phyloP scores from a whole-genome alignment of 208 protist genomes.

The Herpetomonas tarakana region DNA sequence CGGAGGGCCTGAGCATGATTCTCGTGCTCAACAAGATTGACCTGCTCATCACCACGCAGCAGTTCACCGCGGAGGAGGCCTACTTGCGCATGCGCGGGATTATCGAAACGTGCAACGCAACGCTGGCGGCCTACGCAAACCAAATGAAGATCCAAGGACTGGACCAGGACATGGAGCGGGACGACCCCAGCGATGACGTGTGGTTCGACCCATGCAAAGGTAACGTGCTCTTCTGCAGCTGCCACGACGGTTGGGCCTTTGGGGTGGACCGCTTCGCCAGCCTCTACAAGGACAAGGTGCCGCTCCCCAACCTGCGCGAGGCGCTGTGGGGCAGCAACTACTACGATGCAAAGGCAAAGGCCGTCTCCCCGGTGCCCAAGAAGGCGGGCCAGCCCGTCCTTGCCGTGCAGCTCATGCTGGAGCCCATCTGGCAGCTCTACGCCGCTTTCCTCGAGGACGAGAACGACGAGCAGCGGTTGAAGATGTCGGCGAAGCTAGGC shows the following conservation, averaged over 20 bases:
- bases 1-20: slow-evolving; percentile 93
- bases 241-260: slow-evolving; percentile 93
- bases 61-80: slow-evolving; percentile 87
- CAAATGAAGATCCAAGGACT: slow-evolving; percentile 78
- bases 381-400: slow-evolving; percentile 86
- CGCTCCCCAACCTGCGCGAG: slow-evolving; percentile 60
- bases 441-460: slow-evolving; percentile 60
- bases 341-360: slow-evolving; percentile 94
- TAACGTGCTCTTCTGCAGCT: slow-evolving; percentile 98
- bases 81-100: slow-evolving; percentile 93
- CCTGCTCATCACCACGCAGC: slow-evolving; percentile 92
- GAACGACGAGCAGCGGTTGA: slow-evolving; percentile 72
- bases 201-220: slow-evolving; percentile 96
- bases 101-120: slow-evolving; percentile 93
- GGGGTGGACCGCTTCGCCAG: slow-evolving; percentile 86
- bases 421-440: slow-evolving; percentile 97
- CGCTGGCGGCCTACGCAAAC: slow-evolving; percentile 78
- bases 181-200: slow-evolving; percentile 85
- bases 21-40: slow-evolving; percentile 99
- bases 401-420: slow-evolving; percentile 96
- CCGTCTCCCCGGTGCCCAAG: slow-evolving; percentile 59
- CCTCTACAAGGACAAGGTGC: slow-evolving; percentile 91
- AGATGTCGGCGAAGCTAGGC: slow-evolving; percentile 61
- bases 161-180: slow-evolving; percentile 76
- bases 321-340: slow-evolving; percentile 97